Evolutionary conservation across 768 basidiomycete species (phyloP), one percentile per base, ranked within the genome.

Genomic region (Termitomyces sp.): DNA sequence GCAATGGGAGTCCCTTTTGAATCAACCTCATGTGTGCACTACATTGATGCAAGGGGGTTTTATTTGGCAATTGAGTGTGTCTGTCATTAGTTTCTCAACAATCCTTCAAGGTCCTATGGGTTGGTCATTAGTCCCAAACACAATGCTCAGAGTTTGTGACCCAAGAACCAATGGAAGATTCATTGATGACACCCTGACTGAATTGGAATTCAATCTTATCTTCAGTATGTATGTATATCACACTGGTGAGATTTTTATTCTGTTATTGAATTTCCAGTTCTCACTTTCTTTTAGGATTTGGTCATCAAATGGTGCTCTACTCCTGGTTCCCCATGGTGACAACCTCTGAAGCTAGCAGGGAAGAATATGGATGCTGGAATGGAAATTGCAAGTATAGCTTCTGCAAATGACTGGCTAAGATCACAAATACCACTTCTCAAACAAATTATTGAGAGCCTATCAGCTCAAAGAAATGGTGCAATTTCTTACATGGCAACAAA

Each of bases 161-260:
- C 28, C 28, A 28, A 3, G 8, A 28, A 28, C 28, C 28, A 28
- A 28, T 28, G 8, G 28, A 28, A 28, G 28, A 28, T 28, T 28
- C 28, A 28, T 28, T 2, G 59, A 66, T 37, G 62, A 66, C 44
- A 21, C 23, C 3, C 53, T 66, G 12, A 45, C 60, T 19, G 44
- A 54, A 9, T 52, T 54, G 19, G 60, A 61, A 14, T 19, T 50
- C 10, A 28, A 46, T 17, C 17, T 44, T 16, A 44, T 44, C 17
- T 43, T 12, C 16, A 21, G 42, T 12, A 23, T 14, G 4, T 43
- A 43, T 14, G 28, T 28, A 28, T 28, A 8, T 28, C 28, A 28
- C 28, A 28, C 28, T 8, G 8, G 28, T 28, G 28, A 28, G 28
- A 19, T 25, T 43, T 43, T 19, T 14, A 9, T 25, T 43, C 6